Evolutionary conservation across 306 rosid genomes (phyloP).

Genomic region (Vigna hirtella): DNA sequence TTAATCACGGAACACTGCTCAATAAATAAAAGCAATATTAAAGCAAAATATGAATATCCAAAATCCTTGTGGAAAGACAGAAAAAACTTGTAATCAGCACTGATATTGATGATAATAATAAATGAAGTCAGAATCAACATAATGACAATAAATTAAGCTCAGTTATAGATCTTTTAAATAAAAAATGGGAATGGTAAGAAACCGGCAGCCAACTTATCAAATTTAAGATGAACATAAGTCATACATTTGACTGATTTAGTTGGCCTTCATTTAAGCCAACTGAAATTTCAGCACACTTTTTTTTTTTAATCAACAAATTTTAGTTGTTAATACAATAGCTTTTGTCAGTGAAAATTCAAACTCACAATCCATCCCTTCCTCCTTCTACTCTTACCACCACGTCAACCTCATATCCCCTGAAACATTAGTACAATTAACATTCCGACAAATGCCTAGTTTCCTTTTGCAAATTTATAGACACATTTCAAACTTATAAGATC

Average conservation of each 20-base stretch:
- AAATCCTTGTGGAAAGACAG: background rate
- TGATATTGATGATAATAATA: background rate
- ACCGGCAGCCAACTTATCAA: background rate
- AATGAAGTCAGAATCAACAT: background rate
- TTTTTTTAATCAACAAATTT: too few relatives aligned
- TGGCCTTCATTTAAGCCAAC: slow-evolving; percentile 21
- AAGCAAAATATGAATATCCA: background rate
- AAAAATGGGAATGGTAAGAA: background rate
- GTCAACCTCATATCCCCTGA: background rate
- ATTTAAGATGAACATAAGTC: background rate
- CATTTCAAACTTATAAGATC: background rate
- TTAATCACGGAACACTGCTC: background rate
- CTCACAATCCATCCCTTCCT: too few relatives aligned
- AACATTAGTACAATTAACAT: slow-evolving; percentile 4
- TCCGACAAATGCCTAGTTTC: slow-evolving; percentile 2
- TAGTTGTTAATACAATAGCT: too few relatives aligned
- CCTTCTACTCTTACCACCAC: too few relatives aligned
- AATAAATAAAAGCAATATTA: background rate
- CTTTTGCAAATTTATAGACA: slow-evolving; percentile 10
- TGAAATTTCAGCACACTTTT: slow-evolving; percentile 2
- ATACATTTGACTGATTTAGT: background rate
- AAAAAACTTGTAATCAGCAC: background rate
- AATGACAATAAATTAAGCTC: background rate
- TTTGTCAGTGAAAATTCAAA: too few relatives aligned
- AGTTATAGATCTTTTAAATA: background rate